phyloP scores from a whole-genome alignment of 2,329 filamentous ascomycete species.

The Alternaria triticimaculans region DNA sequence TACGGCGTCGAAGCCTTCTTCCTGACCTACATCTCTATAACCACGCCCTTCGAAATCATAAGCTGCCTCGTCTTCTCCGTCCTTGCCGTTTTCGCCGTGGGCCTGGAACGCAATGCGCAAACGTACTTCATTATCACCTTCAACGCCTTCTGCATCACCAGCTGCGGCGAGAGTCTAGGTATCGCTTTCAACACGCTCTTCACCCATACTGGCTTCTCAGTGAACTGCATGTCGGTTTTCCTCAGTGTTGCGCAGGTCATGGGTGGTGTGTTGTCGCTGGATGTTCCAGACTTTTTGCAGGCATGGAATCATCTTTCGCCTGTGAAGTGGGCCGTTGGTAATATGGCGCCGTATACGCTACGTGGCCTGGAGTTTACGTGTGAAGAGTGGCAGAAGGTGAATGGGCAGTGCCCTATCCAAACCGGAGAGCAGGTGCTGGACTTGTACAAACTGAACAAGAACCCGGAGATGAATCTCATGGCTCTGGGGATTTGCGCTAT shows the following conservation, averaged over 20 bases:
- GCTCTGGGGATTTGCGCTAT: slow-evolving; percentile 69
- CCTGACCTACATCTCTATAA: slow-evolving; percentile 71
- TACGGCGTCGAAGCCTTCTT: slow-evolving; percentile 77
- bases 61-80: slow-evolving; percentile 71
- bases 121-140: slow-evolving; percentile 74
- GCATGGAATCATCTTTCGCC: slow-evolving; percentile 76
- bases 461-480: slow-evolving; percentile 67
- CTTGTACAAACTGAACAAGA: slow-evolving; percentile 70
- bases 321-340: slow-evolving; percentile 71
- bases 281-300: slow-evolving; percentile 14
- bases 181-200: slow-evolving; percentile 84
- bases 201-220: slow-evolving; percentile 75
- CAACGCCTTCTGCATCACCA: slow-evolving; percentile 75
- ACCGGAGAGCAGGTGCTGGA: slow-evolving; percentile 71
- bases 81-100: slow-evolving; percentile 68
- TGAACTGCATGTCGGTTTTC: slow-evolving; percentile 74
- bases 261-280: slow-evolving; percentile 42
- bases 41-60: slow-evolving; percentile 74
- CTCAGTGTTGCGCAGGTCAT: slow-evolving; percentile 75
- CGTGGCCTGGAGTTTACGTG: slow-evolving; percentile 69
- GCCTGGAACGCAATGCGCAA: slow-evolving; percentile 66
- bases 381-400: slow-evolving; percentile 63
- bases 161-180: slow-evolving; percentile 75
- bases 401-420: slow-evolving; percentile 69
- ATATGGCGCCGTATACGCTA: slow-evolving; percentile 71